phyloP scores from a whole-genome alignment of 192 early-diverging fungal genomes.

The Coemansia sp. region DNA sequence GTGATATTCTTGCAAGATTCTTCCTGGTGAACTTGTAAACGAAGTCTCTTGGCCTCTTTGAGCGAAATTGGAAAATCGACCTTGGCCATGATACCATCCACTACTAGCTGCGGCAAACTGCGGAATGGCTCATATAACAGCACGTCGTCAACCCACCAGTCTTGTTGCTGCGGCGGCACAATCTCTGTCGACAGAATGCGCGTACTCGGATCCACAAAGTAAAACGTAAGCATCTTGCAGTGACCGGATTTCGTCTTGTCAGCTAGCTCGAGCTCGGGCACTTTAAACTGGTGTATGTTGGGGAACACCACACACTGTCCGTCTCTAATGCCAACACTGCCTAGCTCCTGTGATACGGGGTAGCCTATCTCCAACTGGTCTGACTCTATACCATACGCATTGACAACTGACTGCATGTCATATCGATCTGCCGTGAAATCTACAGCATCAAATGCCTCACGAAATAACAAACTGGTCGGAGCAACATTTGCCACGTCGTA shows the following conservation, averaged over 20 bases:
- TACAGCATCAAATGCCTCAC: conserved; percentile 21
- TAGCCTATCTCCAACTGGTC: not conserved
- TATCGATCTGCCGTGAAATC: conserved; percentile 45
- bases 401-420: conserved; percentile 15
- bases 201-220: conserved; percentile 61
- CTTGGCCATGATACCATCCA: conserved; percentile 9
- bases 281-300: conserved; percentile 64
- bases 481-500: conserved; percentile 64
- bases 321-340: conserved; percentile 30
- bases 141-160: conserved; percentile 23
- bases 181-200: conserved; percentile 49
- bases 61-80: conserved; percentile 42
- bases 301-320: conserved; percentile 65
- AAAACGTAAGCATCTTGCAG: conserved; percentile 65
- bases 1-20: not conserved
- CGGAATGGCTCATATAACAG: not conserved
- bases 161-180: conserved; percentile 61
- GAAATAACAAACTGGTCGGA: conserved; percentile 16
- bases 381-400: conserved; percentile 37
- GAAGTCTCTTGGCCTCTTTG: conserved; percentile 41
- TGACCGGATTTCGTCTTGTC: conserved; percentile 58
- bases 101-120: conserved; percentile 20
- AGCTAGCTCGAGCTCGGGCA: conserved; percentile 56
- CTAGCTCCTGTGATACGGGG: conserved; percentile 37
- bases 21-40: conserved; percentile 3